These are phyloP conservation scores for Meredithiella fracta DNA, from an alignment of 2,329 filamentous ascomycete species.

Conservation along the genomic window DNA sequence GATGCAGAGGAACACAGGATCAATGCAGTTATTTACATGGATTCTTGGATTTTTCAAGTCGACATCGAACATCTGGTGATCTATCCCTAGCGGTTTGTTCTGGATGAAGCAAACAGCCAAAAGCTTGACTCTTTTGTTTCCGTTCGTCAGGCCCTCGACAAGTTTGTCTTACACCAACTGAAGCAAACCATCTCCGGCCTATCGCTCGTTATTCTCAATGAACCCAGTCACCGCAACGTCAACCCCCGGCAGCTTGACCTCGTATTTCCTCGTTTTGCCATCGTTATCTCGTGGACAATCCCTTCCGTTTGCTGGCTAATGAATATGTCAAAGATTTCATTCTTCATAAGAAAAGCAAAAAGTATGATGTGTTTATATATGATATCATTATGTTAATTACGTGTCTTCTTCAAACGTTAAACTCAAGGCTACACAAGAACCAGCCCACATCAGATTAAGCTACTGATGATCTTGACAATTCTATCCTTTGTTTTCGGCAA, in stretches of 20 bases:
- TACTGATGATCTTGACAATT: too few species aligned
- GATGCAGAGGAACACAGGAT: not conserved
- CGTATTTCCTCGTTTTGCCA: not conserved
- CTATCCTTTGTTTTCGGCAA: not conserved
- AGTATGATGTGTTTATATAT: too few species aligned
- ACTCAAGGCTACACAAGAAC: too few species aligned
- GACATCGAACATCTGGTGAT: too few species aligned
- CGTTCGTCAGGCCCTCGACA: not conserved
- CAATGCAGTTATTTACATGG: not conserved
- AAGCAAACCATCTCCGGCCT: too few species aligned
- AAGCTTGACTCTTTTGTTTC: not conserved
- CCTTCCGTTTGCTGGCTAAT: not conserved
- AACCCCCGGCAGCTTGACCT: not conserved
- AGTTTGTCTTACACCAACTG: too few species aligned
- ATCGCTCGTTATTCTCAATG: not conserved
- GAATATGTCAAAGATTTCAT: not conserved
- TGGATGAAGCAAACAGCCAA: not conserved
- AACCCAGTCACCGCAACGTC: not conserved
- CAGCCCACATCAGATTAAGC: too few species aligned
- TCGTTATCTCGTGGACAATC: not conserved
- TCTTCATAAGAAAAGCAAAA: not conserved
- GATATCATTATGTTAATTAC: too few species aligned
- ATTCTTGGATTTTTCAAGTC: not conserved
- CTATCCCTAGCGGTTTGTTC: too few species aligned
- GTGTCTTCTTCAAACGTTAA: too few species aligned